Evolutionary conservation across 345 rosid species (phyloP).

Genomic region (Turritis glabra): DNA sequence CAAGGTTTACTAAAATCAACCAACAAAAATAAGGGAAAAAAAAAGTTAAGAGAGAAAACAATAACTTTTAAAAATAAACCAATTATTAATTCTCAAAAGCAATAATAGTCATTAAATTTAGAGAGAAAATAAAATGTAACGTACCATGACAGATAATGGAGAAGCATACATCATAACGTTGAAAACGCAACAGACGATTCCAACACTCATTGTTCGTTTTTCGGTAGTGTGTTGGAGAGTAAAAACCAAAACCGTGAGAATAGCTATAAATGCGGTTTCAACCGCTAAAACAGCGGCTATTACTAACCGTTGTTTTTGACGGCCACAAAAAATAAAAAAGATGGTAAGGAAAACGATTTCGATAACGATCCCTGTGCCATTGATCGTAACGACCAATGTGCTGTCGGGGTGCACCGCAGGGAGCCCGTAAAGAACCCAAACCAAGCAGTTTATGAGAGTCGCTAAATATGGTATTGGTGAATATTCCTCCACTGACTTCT

Average conservation of each 20-base stretch:
- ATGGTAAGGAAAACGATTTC: slow-evolving; percentile 54
- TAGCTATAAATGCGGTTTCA: slow-evolving; percentile 47
- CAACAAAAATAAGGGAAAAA: background rate
- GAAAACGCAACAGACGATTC: slow-evolving; percentile 60
- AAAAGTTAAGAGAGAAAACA: background rate
- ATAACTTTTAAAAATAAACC: too few relatives aligned
- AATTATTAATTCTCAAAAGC: too few relatives aligned
- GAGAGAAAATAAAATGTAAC: background rate
- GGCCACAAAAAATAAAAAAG: slow-evolving; percentile 46
- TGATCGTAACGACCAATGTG: slow-evolving; percentile 69
- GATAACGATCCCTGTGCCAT: slow-evolving; percentile 61
- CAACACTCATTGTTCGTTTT: slow-evolving; percentile 55
- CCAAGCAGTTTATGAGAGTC: slow-evolving; percentile 73
- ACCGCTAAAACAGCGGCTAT: slow-evolving; percentile 32
- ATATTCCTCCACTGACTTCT: slow-evolving; percentile 72
- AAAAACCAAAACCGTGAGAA: slow-evolving; percentile 43
- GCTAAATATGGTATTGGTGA: slow-evolving; percentile 78
- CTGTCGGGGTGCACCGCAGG: slow-evolving; percentile 76
- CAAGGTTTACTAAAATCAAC: background rate
- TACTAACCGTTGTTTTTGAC: slow-evolving; percentile 43
- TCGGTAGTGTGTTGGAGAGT: slow-evolving; percentile 48
- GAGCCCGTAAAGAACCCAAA: slow-evolving; percentile 83
- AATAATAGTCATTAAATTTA: background rate
- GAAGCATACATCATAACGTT: slow-evolving; percentile 86
- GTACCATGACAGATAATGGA: slow-evolving; percentile 78